Evolutionary conservation across 305 asterid species (phyloP), one percentile per base, ranked within the genome.

Genomic region (Fraxinus sp.): DNA sequence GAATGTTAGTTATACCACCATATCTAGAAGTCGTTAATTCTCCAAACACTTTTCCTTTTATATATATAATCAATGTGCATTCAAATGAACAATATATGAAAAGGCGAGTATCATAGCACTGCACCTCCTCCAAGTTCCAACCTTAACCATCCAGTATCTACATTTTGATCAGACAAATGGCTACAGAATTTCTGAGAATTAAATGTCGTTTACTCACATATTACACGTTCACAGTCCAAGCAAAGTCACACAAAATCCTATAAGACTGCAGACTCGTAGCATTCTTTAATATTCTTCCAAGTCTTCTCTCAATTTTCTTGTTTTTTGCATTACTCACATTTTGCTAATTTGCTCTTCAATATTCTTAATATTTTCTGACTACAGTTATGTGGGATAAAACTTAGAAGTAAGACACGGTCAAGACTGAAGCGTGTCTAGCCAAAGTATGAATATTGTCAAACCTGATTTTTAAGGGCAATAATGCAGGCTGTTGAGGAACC

Each of bases 401-500:
- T 37, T 16, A 36, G n/a, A n/a, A 64, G 32, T 33, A 36, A 55
- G 72, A 37, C 37, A 52, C 13, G 9, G 7, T 76, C 26, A 46
- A 44, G 73, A 14, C 16, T 83, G 37, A 44, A 81, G 78, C 68
- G 73, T 6, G 37, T 18, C 22, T 7, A 33, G 18, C 74, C 9
- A 52, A 35, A 64, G 39, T 57, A 73, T 14, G 14, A 30, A 36
- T 77, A 59, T 66, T 76, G 86, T 18, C 30, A 78, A 73, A 94
- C 98, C 98, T 94, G 87, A 35, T 90, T 84, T 83, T 85, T 90
- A 0, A 94, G 92, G 82, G 90, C 88, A 83, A 94, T 87, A 71
- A 94, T 93, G 88, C 95, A 91, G 62, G 98, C 98, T 16, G 98
- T 94, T 8, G 98, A 94, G 80, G 98, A 94, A 84, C 98, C 98